These are phyloP conservation scores for Cenococcum geophilum DNA, from an alignment of 495 filamentous ascomycete species.

Conservation along the genomic window DNA sequence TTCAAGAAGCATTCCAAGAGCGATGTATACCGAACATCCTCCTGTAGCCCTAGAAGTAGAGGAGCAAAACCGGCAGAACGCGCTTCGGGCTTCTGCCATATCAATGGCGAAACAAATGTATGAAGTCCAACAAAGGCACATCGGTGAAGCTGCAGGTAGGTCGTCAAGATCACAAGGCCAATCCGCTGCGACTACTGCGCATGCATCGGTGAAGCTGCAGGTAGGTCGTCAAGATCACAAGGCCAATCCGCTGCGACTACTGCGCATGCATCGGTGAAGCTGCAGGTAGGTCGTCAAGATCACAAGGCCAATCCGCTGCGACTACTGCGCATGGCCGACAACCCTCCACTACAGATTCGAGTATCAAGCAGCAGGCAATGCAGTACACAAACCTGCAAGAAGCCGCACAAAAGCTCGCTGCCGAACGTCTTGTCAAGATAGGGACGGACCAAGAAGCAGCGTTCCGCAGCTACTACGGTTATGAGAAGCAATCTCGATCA, in stretches of 20 bases:
- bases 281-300: conserved; percentile 10
- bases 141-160: conserved; percentile 40
- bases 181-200: conserved; percentile 41
- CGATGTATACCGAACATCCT: conserved; percentile 70
- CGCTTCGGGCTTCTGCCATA: conserved; percentile 71
- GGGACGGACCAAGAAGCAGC: conserved; percentile 58
- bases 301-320: conserved; percentile 39
- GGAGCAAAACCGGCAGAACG: conserved; percentile 62
- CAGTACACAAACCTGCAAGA: conserved; percentile 66
- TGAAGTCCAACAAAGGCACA: conserved; percentile 53
- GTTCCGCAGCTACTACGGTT: conserved; percentile 69
- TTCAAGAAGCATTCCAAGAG: conserved; percentile 47
- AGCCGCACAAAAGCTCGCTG: conserved; percentile 73
- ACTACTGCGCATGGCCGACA: conserved; percentile 40
- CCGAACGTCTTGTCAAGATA: conserved; percentile 74
- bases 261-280: no score
- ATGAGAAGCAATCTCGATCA: conserved; percentile 44
- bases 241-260: conserved; percentile 40
- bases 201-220: no score
- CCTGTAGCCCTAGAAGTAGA: conserved; percentile 66
- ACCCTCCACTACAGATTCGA: conserved; percentile 29
- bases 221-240: conserved; percentile 25
- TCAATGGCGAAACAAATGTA: conserved; percentile 89
- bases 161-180: conserved; percentile 30
- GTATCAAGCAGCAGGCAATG: conserved; percentile 40